Evolutionary conservation across 495 filamentous ascomycete species (phyloP).

Genomic region (Penicillium tannophilum): DNA sequence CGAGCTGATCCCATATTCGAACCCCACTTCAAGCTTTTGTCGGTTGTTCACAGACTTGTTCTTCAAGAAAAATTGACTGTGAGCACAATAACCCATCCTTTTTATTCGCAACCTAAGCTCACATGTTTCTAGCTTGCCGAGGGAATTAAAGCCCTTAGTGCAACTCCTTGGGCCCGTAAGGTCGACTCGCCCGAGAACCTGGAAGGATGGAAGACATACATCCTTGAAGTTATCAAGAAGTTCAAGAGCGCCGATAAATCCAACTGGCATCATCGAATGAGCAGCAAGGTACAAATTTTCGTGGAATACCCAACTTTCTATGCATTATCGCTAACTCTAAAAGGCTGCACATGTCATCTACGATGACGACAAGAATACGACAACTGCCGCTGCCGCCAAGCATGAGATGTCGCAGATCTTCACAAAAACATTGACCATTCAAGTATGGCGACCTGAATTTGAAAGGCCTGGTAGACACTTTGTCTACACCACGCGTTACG

Average conservation of each 20-base stretch:
- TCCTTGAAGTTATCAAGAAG: conserved; percentile 69
- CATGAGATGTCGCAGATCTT: conserved; percentile 83
- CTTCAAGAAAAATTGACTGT: conserved; percentile 35
- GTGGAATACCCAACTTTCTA: not conserved
- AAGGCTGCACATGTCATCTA: conserved; percentile 75
- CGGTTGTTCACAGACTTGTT: conserved; percentile 83
- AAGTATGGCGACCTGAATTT: conserved; percentile 94
- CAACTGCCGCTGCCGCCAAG: conserved; percentile 64
- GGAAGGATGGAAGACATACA: conserved; percentile 74
- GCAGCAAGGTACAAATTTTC: conserved; percentile 56
- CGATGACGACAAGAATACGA: conserved; percentile 49
- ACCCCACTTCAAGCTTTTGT: conserved; percentile 94
- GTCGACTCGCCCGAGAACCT: conserved; percentile 49
- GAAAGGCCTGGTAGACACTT: conserved; percentile 92
- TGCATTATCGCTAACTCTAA: conserved; percentile 17
- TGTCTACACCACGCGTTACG: conserved; percentile 90
- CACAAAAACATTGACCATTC: conserved; percentile 90
- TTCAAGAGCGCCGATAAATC: conserved; percentile 87
- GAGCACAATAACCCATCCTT: conserved; percentile 15
- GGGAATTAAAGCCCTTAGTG: conserved; percentile 55
- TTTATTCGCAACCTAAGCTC: conserved; percentile 6
- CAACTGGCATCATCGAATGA: conserved; percentile 97
- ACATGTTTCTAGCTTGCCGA: conserved; percentile 40
- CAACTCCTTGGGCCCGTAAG: conserved; percentile 59
- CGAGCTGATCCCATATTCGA: conserved; percentile 85